These are phyloP conservation scores for Lenwebbia sp. DNA, from an alignment of 345 rosid genomes.

Conservation along the genomic window DNA sequence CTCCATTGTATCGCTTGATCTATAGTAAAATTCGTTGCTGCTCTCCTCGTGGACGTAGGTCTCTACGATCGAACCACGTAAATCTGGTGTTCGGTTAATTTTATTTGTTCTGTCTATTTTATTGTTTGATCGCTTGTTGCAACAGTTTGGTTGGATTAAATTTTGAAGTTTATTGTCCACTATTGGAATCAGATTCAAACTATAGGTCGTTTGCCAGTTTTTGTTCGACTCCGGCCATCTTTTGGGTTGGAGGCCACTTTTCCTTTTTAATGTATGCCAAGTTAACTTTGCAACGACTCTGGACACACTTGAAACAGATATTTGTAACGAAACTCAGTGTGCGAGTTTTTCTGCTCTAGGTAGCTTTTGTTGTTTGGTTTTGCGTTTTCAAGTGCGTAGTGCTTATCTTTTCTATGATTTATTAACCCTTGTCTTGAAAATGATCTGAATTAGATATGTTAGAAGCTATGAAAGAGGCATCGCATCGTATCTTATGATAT, in stretches of 20 bases:
- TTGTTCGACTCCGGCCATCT: not conserved
- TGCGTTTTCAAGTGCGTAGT: not conserved
- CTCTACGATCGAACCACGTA: no score
- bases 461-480: not conserved
- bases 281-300: not conserved
- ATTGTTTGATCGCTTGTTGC: no score
- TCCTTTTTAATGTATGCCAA: not conserved
- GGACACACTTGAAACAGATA: not conserved
- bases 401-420: not conserved
- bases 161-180: not conserved
- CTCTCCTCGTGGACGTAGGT: no score
- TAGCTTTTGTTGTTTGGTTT: not conserved
- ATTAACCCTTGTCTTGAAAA: not conserved
- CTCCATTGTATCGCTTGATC: no score
- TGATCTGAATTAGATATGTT: not conserved
- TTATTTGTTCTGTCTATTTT: no score
- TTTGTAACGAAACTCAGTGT: not conserved
- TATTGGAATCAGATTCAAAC: not conserved
- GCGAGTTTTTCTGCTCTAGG: not conserved
- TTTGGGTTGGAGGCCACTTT: not conserved
- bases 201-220: not conserved
- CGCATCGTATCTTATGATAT: rapidly evolving
- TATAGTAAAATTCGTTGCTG: no score
- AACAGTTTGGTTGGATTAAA: not conserved
- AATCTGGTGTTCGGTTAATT: no score